Evolutionary conservation across 1,284 basidiomycete genomes (phyloP).

Genomic region (Cystobasidium slooffiae): DNA sequence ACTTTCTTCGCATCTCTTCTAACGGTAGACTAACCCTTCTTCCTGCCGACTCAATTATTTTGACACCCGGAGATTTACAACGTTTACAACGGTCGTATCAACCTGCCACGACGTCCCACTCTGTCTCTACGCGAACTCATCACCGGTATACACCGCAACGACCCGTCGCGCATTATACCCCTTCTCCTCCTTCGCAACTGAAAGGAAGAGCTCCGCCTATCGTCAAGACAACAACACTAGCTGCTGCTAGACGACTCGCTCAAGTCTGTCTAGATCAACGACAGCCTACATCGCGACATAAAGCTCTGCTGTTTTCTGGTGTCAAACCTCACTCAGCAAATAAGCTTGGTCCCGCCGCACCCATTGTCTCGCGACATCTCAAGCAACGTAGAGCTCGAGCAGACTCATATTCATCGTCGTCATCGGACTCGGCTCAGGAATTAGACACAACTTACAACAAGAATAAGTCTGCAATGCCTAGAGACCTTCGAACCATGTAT

Average conservation of each 20-base stretch:
- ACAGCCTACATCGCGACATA: background rate
- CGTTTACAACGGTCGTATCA: background rate
- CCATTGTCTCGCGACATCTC: constrained; percentile 24
- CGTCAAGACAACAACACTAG: constrained; percentile 1
- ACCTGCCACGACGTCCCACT: too few species aligned
- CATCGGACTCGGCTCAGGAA: background rate
- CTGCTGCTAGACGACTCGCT: constrained; percentile 13
- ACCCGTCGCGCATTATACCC: background rate
- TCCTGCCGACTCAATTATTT: background rate
- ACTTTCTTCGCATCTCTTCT: background rate
- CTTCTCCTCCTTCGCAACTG: background rate
- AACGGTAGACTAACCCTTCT: too few species aligned
- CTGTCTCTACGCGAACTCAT: background rate
- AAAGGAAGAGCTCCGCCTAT: background rate
- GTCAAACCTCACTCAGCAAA: too few species aligned
- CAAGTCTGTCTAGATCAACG: constrained; percentile 15
- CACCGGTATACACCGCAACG: background rate
- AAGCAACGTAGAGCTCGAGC: constrained; percentile 11
- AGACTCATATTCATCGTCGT: constrained; percentile 16
- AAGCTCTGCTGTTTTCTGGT: background rate
- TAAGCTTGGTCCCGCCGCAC: background rate
- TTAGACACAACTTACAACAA: background rate
- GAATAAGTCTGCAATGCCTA: background rate
- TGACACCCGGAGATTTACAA: background rate
- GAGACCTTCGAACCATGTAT: background rate